A percentile compares a stretch with the other conserved stretches of the same genome.
phyloP scores from a whole-genome alignment of 148 eudicot genomes.

The Fallopia convolvulus region DNA sequence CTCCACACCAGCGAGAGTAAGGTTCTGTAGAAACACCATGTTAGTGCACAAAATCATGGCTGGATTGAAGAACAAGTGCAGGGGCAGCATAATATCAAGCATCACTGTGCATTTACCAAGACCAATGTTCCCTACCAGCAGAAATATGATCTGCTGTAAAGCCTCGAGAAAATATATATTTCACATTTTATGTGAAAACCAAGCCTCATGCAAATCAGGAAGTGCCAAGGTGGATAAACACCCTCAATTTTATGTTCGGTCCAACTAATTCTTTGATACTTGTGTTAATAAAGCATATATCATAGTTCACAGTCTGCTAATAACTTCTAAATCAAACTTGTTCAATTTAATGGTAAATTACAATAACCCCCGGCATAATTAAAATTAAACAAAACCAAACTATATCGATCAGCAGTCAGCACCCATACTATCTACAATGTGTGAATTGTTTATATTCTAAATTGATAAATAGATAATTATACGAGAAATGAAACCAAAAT shows the following conservation, averaged over 20 bases:
- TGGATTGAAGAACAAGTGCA: neutral
- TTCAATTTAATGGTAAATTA: neutral
- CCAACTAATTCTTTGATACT: neutral
- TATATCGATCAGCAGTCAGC: neutral
- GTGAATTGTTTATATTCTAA: neutral
- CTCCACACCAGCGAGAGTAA: constrained; percentile 52
- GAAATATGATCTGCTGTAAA: neutral
- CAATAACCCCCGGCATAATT: neutral
- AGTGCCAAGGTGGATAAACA: neutral
- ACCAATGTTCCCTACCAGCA: neutral
- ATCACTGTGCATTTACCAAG: neutral
- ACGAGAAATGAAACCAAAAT: neutral
- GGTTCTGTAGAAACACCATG: constrained; percentile 28
- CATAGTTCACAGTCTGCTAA: neutral
- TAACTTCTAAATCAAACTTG: neutral
- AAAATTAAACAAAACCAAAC: neutral
- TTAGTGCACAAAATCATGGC: neutral
- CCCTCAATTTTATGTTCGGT: neutral
- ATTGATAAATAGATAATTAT: neutral
- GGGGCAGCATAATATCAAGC: neutral
- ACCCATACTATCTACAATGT: neutral
- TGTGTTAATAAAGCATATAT: neutral
- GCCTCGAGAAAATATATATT: neutral
- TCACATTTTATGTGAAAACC: neutral
- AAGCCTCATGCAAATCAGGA: neutral